Evolutionary conservation across 768 basidiomycete genomes (phyloP).

Genomic region (Phanerochaete carnosa): DNA sequence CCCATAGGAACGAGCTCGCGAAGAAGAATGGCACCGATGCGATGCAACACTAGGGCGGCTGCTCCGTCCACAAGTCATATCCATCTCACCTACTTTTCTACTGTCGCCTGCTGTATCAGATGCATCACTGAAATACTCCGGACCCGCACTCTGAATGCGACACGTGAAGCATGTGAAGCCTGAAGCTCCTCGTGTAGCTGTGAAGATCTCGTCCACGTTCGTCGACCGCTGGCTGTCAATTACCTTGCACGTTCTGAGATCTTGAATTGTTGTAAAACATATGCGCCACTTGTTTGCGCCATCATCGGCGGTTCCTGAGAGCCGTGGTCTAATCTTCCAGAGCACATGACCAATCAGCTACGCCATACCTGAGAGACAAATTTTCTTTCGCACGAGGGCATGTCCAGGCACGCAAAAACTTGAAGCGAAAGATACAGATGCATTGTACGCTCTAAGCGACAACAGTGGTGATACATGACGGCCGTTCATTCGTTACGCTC

Average conservation of each 20-base stretch:
- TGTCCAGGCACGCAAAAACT: background rate
- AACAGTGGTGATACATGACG: slow-evolving; percentile 2
- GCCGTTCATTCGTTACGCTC: slow-evolving; percentile 1
- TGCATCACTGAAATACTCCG: background rate
- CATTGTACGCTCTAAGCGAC: background rate
- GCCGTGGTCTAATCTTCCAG: too few species aligned
- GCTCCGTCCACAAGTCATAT: background rate
- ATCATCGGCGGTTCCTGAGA: too few species aligned
- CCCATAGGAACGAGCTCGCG: slow-evolving; percentile 21
- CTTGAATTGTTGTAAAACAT: too few species aligned
- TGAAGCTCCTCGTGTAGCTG: too few species aligned
- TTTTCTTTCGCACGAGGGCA: background rate
- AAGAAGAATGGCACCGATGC: slow-evolving; percentile 22
- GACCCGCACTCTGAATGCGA: background rate
- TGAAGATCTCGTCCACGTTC: too few species aligned
- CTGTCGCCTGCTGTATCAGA: background rate
- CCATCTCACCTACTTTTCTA: background rate
- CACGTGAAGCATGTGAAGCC: background rate
- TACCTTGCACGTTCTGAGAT: too few species aligned
- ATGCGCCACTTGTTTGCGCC: too few species aligned
- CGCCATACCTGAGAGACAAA: background rate
- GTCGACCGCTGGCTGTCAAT: too few species aligned
- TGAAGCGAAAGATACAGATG: background rate
- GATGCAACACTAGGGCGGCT: slow-evolving; percentile 25
- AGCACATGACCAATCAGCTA: too few species aligned